Percentiles rank a stretch among this genome's conserved stretches.
These are phyloP conservation scores for Xylaria sp. DNA, from an alignment of 2,329 filamentous ascomycete genomes.

Conservation along the genomic window DNA sequence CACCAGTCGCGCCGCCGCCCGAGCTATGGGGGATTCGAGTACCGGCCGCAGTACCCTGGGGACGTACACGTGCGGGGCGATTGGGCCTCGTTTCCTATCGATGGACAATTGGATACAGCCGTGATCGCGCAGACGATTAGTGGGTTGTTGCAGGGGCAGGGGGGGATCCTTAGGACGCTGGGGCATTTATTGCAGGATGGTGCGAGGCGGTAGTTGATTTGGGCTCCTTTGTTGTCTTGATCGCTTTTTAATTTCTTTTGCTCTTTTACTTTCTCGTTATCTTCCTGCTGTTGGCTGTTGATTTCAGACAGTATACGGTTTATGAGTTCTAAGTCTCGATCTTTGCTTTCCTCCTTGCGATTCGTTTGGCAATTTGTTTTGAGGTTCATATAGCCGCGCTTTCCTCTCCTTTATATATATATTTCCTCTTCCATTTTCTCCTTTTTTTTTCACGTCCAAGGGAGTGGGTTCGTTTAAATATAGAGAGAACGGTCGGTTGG, in stretches of 20 bases:
- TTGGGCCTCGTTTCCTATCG: constrained; percentile 17
- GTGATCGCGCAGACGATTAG: constrained; percentile 19
- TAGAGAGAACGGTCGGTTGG: no score
- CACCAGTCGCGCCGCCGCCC: constrained; percentile 7
- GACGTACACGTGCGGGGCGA: constrained; percentile 16
- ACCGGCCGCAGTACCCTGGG: constrained; percentile 23
- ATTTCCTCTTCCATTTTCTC: no score
- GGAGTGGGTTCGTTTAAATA: no score
- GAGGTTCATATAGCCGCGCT: no score
- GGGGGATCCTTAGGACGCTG: constrained; percentile 23
- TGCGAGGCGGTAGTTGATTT: background rate
- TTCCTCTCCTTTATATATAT: no score
- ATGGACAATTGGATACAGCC: background rate
- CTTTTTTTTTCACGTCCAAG: no score
- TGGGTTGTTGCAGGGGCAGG: constrained; percentile 20
- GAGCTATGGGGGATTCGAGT: constrained; percentile 23
- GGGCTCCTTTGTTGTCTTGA: background rate
- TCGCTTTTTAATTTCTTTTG: background rate
- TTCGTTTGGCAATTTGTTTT: no score
- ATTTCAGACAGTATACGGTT: no score
- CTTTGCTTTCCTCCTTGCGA: no score
- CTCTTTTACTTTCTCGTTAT: no score
- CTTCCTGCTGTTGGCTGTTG: no score
- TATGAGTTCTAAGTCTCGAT: no score
- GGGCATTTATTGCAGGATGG: constrained; percentile 23